Conservation (phyloP, 2,329 filamentous ascomycete genomes). For the Lachnellula subtilissima region DNA sequence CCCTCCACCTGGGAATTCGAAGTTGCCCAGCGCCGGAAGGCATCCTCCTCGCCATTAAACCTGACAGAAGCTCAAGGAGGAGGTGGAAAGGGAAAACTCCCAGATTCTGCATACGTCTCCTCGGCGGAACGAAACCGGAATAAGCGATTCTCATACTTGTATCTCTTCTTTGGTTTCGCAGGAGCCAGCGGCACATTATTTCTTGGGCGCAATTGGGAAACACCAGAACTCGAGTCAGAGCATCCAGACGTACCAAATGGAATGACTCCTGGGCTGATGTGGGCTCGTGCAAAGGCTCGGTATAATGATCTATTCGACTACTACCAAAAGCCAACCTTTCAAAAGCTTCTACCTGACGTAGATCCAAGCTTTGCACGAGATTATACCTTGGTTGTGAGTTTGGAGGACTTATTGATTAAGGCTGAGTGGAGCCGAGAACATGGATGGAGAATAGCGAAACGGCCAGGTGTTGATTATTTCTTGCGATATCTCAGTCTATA, state of each 20-base stretch:
- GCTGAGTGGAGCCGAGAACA: conserved; percentile 92
- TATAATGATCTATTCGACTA: conserved; percentile 74
- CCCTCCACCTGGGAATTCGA: conserved; percentile 86
- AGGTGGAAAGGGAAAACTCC: conserved; percentile 61
- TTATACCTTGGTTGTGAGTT: conserved; percentile 85
- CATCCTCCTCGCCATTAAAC: conserved; percentile 36
- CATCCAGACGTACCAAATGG: conserved; percentile 73
- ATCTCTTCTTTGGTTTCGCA: conserved; percentile 52
- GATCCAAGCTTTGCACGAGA: conserved; percentile 77
- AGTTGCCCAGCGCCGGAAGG: conserved; percentile 41
- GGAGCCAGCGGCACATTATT: conserved; percentile 54
- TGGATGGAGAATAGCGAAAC: conserved; percentile 92
- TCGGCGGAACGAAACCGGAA: conserved; percentile 78
- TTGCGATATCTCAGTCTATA: conserved; percentile 94
- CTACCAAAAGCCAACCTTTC: conserved; percentile 93
- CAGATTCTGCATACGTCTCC: conserved; percentile 80
- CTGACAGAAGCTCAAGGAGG: conserved; percentile 44
- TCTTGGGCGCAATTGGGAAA: conserved; percentile 83
- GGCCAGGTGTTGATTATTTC: conserved; percentile 95
- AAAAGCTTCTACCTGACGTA: conserved; percentile 81
- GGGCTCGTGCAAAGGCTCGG: conserved; percentile 72
- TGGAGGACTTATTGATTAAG: conserved; percentile 92
- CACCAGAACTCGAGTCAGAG: conserved; percentile 62
- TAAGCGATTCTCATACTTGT: conserved; percentile 65
- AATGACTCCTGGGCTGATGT: conserved; percentile 72